Base-by-base conservation (phyloP, 2,329 filamentous ascomycete species). In the Cadophora sp. region DNA sequence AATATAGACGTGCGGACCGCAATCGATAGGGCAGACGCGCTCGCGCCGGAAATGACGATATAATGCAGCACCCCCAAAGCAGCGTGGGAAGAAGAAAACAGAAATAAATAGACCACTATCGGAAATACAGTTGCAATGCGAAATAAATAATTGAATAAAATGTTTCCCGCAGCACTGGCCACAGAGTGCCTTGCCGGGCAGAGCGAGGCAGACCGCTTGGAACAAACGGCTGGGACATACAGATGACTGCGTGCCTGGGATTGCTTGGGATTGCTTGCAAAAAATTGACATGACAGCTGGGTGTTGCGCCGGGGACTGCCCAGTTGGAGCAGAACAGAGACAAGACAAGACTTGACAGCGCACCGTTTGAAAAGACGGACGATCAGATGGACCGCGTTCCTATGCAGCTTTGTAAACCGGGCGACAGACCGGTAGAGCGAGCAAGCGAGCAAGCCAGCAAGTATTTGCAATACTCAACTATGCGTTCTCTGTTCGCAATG, bases 91-190 rank as follows among this genome's bases (percentile, higher is more conserved):
- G 58, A 60, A 62, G 43, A 62, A n/a, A 66, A 62, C 9, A 31
- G 14, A 62, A 66, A 61, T 61, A 66, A 66, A 62, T 37, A 61
- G 26, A 61, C 2, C 58, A 61, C 58, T 46, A 61, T 61, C 43
- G 27, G 60, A 51, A 51, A 37, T 53, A 53, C 58, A 37, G 27
- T 62, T 50, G 60, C 60, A 46, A 50, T 62, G 60, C 43, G 29
- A 34, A 48, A 26, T 62, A 34, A n/a, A 27, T 53, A 63, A n/a
- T n/a, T n/a, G n/a, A 26, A 63, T 51, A 31, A 63, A 43, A 19
- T 61, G 34, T 61, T 61, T 61, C 40, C 46, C 37, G 60, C 60
- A 16, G 43, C 60, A 62, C 34, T 43, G 58, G 58, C 58, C 58
- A 37, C n/a, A 58, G 29, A 24, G 29, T 58, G 55, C 55, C 55